A percentile compares a stretch with the other conserved stretches of the same genome.
These are phyloP conservation scores for Akanthomyces muscarius DNA, from an alignment of 2,329 filamentous ascomycete genomes.

Conservation along the genomic window DNA sequence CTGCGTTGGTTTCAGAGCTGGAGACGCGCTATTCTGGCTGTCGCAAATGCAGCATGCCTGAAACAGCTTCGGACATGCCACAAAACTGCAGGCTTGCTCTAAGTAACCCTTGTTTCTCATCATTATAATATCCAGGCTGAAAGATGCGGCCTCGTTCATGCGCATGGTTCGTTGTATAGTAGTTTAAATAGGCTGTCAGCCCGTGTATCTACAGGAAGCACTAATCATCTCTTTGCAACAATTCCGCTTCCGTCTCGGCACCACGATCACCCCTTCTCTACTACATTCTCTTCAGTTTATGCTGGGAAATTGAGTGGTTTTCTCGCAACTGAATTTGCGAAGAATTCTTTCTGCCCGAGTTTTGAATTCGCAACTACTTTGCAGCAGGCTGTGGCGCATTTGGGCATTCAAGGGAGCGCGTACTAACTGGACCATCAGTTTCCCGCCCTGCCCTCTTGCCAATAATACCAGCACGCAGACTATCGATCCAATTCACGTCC, in stretches of 20 bases:
- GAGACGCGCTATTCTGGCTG: conserved; percentile 7
- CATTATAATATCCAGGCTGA: background rate
- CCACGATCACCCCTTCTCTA: background rate
- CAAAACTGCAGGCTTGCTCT: background rate
- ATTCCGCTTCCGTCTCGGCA: background rate
- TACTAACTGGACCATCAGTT: background rate
- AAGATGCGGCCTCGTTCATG: background rate
- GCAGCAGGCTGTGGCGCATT: background rate
- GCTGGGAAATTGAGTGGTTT: too few species aligned
- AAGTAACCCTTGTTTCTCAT: background rate
- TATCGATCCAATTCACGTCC: background rate
- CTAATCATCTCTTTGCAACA: background rate
- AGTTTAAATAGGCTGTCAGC: conserved; percentile 3
- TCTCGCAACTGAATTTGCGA: background rate
- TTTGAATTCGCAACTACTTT: background rate
- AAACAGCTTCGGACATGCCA: conserved; percentile 11
- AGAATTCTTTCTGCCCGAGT: background rate
- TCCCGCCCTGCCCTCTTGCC: background rate
- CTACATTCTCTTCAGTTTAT: background rate
- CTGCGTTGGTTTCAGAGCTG: conserved; percentile 13
- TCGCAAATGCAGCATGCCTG: conserved; percentile 8
- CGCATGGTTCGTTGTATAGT: background rate
- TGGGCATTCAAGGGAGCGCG: background rate
- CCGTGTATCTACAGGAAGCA: background rate
- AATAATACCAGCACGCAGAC: background rate